Conservation (phyloP, 2,329 filamentous ascomycete genomes). For the Microdochium trichocladiopsis region DNA sequence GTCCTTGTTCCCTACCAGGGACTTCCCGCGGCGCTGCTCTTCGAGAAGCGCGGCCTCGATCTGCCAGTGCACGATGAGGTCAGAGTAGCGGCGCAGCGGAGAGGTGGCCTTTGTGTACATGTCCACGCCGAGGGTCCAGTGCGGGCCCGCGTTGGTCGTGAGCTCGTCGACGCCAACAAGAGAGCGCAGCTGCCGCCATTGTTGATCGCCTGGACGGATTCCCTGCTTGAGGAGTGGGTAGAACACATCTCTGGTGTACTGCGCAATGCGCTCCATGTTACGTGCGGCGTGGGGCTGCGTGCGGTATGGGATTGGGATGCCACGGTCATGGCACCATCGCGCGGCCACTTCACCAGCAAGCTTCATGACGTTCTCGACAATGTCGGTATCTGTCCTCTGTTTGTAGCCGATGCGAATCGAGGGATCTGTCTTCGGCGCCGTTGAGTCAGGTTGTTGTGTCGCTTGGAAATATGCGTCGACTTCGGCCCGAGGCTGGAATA, state of each 20-base stretch:
- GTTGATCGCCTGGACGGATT: slow-evolving; percentile 18
- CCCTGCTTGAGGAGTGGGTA: slow-evolving; percentile 29
- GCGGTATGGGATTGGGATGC: slow-evolving; percentile 53
- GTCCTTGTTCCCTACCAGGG: slow-evolving; percentile 23
- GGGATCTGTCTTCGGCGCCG: slow-evolving; percentile 17
- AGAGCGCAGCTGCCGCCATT: slow-evolving; percentile 21
- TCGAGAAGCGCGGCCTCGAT: slow-evolving; percentile 50
- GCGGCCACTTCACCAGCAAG: slow-evolving; percentile 56
- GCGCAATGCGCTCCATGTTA: slow-evolving; percentile 27
- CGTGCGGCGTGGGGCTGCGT: slow-evolving; percentile 33
- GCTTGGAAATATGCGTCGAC: slow-evolving; percentile 33
- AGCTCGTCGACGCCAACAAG: slow-evolving; percentile 45
- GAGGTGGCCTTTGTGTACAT: slow-evolving; percentile 59
- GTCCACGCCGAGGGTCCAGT: slow-evolving; percentile 50
- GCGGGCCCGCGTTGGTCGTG: slow-evolving; percentile 43
- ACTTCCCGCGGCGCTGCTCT: slow-evolving; percentile 27
- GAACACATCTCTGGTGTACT: slow-evolving; percentile 28
- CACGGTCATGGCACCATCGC: slow-evolving; percentile 49
- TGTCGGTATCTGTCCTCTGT: slow-evolving; percentile 17
- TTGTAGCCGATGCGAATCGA: slow-evolving; percentile 36
- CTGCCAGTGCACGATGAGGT: slow-evolving; percentile 61
- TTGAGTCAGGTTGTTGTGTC: slow-evolving; percentile 26
- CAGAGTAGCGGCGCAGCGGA: slow-evolving; percentile 57
- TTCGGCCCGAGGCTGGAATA: slow-evolving; percentile 34
- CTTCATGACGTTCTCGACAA: slow-evolving; percentile 49